Percentiles rank a stretch among this genome's conserved stretches.
These are phyloP conservation scores for Dissophora globulifera DNA, from an alignment of 192 early-diverging fungal species.

Conservation along the genomic window DNA sequence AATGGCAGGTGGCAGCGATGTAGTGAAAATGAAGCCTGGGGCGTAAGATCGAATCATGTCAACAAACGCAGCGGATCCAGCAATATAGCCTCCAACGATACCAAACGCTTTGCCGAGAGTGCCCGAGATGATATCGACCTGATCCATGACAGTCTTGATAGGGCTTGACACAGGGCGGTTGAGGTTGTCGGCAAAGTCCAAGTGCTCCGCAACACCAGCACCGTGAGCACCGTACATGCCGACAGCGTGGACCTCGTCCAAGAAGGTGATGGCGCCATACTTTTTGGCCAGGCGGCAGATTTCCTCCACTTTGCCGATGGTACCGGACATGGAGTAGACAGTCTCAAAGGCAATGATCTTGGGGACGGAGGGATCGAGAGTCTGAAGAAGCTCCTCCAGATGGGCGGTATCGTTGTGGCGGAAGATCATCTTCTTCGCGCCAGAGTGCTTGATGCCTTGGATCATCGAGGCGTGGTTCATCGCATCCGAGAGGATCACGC, in stretches of 20 bases:
- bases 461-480: conserved; percentile 99
- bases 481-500: conserved; percentile 94
- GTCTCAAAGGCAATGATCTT: conserved; percentile 97
- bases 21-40: conserved; percentile 99
- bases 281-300: conserved; percentile 91
- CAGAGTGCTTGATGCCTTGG: conserved; percentile 94
- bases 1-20: conserved; percentile 94
- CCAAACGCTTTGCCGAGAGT: conserved; percentile 98
- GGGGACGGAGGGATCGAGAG: conserved; percentile 82
- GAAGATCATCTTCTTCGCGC: conserved; percentile 89
- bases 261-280: conserved; percentile 96
- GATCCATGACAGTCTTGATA: conserved; percentile 73
- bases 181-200: conserved; percentile 81
- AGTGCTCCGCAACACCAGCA: conserved; percentile 94
- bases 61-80: conserved; percentile 85
- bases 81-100: conserved; percentile 97
- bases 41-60: conserved; percentile 98
- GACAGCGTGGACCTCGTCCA: conserved; percentile 99
- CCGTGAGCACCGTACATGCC: conserved; percentile 97
- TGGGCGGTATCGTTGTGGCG: conserved; percentile 93
- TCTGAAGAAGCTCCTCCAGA: conserved; percentile 85
- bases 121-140: conserved; percentile 95
- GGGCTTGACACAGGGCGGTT: conserved; percentile 55
- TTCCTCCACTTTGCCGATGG: conserved; percentile 90
- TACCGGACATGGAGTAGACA: conserved; percentile 98